These are phyloP conservation scores for Pachysandra terminalis DNA, from an alignment of 164 flowering plant species.

Conservation along the genomic window DNA sequence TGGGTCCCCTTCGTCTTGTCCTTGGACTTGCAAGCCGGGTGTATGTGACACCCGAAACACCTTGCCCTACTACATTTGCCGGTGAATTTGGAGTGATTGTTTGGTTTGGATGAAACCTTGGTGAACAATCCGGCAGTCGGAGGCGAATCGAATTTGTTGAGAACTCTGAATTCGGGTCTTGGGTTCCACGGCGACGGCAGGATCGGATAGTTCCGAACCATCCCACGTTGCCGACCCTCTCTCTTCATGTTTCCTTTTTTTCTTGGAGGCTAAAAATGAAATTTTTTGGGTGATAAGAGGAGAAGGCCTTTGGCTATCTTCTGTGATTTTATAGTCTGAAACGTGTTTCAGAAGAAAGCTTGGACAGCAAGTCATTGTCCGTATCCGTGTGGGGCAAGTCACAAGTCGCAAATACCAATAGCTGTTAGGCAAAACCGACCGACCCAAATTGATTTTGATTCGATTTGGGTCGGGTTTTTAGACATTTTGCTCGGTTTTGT, in stretches of 20 bases:
- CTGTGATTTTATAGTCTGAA: too few species aligned
- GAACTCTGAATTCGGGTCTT: conserved; percentile 20
- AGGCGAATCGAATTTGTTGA: conserved; percentile 32
- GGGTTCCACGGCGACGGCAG: conserved; percentile 33
- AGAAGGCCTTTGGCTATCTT: too few species aligned
- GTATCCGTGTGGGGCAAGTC: too few species aligned
- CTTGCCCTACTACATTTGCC: conserved; percentile 45
- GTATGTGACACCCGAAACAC: conserved; percentile 44
- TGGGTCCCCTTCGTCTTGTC: conserved; percentile 57
- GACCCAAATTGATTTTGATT: too few species aligned
- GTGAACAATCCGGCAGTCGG: conserved; percentile 60
- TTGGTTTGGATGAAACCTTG: conserved; percentile 61
- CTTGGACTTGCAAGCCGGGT: conserved; percentile 50
- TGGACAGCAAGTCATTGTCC: too few species aligned
- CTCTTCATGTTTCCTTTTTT: conserved; percentile 50
- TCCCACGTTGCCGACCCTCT: conserved; percentile 73
- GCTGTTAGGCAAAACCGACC: too few species aligned
- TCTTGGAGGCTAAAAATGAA: conserved; percentile 6
- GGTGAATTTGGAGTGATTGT: conserved; percentile 84
- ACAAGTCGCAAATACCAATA: too few species aligned
- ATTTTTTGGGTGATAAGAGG: too few species aligned
- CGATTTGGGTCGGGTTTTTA: too few species aligned
- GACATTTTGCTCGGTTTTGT: too few species aligned
- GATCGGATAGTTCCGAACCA: conserved; percentile 43
- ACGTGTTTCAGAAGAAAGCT: too few species aligned